Base-by-base conservation (phyloP, 1,284 basidiomycete species). In the Leccinum pachyderme region DNA sequence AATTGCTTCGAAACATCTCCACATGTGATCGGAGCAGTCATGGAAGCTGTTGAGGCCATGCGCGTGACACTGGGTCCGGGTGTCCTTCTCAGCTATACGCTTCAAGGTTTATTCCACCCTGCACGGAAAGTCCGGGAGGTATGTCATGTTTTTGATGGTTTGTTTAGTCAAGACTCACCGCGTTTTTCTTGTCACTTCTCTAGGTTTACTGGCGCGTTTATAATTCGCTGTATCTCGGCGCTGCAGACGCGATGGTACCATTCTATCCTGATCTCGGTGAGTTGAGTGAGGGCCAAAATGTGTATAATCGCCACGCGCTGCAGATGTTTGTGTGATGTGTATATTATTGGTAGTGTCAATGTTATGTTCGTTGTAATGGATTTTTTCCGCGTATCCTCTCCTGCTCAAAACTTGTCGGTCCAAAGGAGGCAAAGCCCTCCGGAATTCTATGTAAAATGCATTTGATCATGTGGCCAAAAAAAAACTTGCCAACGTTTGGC, bases 1-100 rank as follows among this genome's bases (percentile, higher is more conserved):
- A 99, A 99, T 72, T 95, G 95, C 72, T 98, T 98, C 71, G 96
- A 99, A 77, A 97, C 95, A 1, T 93, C 89, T 31, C 97, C 97
- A 2, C 97, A 99, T 76, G 95, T 99, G 58, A 98, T 99, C 62
- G 94, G 94, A 33, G 93, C 93, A 4, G 91, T 96, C 49, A 95
- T 95, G 91, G 94, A 96, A 52, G 95, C 95, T 1, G 83, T 99
- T 66, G 97, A 99, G 74, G 91, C 92, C 3, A 97, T 99, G 93
- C 84, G 95, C 24, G 89, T 99, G 43, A 94, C 94, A 7, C 77
- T 99, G 27, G 97, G 97, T 1, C 94, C 96, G 0, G 97, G 97
- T 33, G 84, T 98, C 5, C 77, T 99, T 32, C 77, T 99, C 61
- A 91, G 89, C 68, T 95, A 97, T 69, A 86, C 89, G 31, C 75